Evolutionary conservation across 1,284 basidiomycete species (phyloP).

Genomic region (Rhodotorula mucilaginosa): DNA sequence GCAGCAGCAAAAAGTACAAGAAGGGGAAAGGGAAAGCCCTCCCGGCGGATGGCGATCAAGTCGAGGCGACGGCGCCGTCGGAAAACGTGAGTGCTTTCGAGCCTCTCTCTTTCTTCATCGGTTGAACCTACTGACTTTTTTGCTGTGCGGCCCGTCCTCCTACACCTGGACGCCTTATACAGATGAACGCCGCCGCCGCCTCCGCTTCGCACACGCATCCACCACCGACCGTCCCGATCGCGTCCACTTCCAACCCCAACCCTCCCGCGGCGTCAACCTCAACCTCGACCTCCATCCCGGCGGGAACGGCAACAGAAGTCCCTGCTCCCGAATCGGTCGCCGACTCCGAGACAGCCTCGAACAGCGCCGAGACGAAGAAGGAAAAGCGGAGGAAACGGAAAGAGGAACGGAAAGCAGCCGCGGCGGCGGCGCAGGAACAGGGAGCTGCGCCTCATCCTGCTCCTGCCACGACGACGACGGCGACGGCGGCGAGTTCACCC

Average conservation of each 20-base stretch:
- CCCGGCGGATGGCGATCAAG: background rate
- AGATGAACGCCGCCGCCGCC: no score
- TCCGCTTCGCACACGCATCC: background rate
- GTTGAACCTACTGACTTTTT: no score
- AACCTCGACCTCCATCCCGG: background rate
- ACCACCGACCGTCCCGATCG: background rate
- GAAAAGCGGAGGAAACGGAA: background rate
- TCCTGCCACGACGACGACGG: background rate
- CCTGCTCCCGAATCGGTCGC: background rate
- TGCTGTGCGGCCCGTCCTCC: no score
- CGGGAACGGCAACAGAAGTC: no score
- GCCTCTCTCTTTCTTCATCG: no score
- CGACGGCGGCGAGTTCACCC: background rate
- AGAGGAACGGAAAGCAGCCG: background rate
- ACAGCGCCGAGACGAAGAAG: background rate
- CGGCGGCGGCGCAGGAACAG: background rate
- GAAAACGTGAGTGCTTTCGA: no score
- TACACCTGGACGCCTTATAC: no score
- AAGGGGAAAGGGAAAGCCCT: slow-evolving; percentile 6
- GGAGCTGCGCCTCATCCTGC: background rate
- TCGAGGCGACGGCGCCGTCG: no score
- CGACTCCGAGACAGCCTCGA: background rate
- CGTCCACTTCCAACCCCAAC: background rate
- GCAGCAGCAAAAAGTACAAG: slow-evolving; percentile 5
- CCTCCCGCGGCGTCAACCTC: background rate